phyloP scores from a whole-genome alignment of 179 eudicot species.

The Beta macrorhiza region DNA sequence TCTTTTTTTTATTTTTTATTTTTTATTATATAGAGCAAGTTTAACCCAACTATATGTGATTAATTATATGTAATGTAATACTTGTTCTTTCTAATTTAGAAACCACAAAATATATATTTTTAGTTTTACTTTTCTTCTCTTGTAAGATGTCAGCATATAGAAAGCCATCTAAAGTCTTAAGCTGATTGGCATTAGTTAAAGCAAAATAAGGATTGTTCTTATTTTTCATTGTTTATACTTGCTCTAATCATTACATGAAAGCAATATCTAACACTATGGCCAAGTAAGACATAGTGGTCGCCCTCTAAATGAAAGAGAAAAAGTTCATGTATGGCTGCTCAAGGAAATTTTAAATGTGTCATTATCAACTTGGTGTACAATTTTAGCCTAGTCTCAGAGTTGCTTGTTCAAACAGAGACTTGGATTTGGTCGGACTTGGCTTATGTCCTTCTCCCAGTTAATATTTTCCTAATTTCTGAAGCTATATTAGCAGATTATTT shows the following conservation, averaged over 20 bases:
- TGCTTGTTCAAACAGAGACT: slow-evolving; percentile 10
- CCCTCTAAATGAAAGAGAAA: slow-evolving; percentile 6
- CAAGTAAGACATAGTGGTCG: slow-evolving; percentile 16
- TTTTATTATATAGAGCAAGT: background rate
- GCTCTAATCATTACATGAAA: background rate
- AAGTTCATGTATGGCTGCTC: slow-evolving; percentile 3
- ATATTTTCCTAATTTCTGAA: background rate
- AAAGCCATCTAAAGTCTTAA: background rate
- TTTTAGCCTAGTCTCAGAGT: background rate
- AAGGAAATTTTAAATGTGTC: background rate
- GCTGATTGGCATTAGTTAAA: background rate
- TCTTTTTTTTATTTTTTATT: background rate
- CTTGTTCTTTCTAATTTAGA: background rate
- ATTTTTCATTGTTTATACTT: background rate
- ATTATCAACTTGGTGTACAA: background rate
- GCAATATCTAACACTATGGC: background rate
- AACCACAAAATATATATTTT: background rate
- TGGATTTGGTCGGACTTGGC: slow-evolving; percentile 2
- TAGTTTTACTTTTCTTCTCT: background rate
- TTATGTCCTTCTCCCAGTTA: background rate
- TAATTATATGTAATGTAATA: background rate
- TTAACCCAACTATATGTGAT: background rate
- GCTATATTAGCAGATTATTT: background rate
- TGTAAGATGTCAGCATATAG: slow-evolving; percentile 9
- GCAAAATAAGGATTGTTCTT: background rate